Base-by-base conservation (phyloP, 2,329 filamentous ascomycete genomes). In the Setomelanomma holmii region DNA sequence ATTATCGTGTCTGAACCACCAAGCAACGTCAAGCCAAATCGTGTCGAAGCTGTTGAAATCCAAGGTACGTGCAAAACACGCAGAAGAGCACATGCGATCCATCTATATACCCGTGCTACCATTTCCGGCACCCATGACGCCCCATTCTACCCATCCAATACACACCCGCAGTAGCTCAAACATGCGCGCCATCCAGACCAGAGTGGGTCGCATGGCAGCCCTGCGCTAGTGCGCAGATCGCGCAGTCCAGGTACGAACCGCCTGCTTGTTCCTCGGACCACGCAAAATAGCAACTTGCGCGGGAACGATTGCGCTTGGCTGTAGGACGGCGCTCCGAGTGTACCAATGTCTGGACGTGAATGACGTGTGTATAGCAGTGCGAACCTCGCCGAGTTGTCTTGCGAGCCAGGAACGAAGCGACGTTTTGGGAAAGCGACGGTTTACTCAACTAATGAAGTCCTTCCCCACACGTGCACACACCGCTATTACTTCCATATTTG, bases 141-240 rank as follows among this genome's bases (percentile, higher is more conserved):
- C 16, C 17, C n/a, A 16, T 19, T 11, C n/a, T 14, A 23, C 39
- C 10, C 42, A 43, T 49, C 46, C 46, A 49, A 49, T 49, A 49
- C 46, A 49, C 22, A 30, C 46, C 40, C 46, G 46, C 46, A 49
- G 46, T 49, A 49, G 46, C 40, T 33, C 46, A 30, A 49, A 49
- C 34, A 47, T 33, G 24, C 24, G 22, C 24, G 30, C 11, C 14
- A 40, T 43, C 46, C 46, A 49, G 46, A 49, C 40, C 40, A 38
- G n/a, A 38, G 46, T 43, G 46, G 46, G 34, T 38, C 46, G 23
- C 40, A 21, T 14, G 35, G 34, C 43, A 39, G 43, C 43, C 43
- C 43, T 46, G 46, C 46, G 23, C 35, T 40, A 33, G 45, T 20
- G 24, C 20, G 36, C 45, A 22, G 45, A 47, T 47, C 45, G 20